phyloP scores from a whole-genome alignment of 352 stramenopile species.

The Pythium phragmitis region DNA sequence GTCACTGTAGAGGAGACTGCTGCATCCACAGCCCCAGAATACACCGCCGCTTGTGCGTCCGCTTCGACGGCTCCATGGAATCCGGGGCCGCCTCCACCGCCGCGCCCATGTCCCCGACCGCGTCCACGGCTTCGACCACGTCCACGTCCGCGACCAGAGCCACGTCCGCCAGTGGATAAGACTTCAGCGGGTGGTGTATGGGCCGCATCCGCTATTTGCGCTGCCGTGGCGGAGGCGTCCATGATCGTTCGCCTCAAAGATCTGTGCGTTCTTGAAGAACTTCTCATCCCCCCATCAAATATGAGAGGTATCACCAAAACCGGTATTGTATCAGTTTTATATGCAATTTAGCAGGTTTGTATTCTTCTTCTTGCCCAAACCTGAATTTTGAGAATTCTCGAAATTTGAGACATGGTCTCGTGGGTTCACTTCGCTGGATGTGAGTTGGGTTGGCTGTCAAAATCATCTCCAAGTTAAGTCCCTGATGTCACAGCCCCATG shows the following conservation, averaged over 20 bases:
- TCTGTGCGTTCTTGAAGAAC: not conserved
- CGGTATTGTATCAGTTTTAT: not conserved
- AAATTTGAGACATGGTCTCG: not conserved
- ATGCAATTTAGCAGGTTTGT: not conserved
- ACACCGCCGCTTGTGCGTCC: not conserved
- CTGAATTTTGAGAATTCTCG: not conserved
- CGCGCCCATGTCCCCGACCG: slow-evolving; percentile 7
- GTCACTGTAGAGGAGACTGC: not conserved
- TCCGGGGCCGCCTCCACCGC: not conserved
- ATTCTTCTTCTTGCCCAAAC: not conserved
- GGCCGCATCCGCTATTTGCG: not conserved
- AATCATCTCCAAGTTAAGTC: too few species aligned
- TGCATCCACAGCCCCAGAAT: not conserved
- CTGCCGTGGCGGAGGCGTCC: not conserved
- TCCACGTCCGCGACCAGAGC: slow-evolving; percentile 6
- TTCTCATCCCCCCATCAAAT: not conserved
- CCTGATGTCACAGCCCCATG: too few species aligned
- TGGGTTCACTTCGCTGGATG: not conserved
- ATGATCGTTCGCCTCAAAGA: not conserved
- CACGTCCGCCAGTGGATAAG: not conserved
- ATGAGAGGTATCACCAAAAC: slow-evolving; percentile 1
- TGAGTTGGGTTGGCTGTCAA: not conserved
- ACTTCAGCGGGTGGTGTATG: not conserved
- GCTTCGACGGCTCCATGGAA: not conserved
- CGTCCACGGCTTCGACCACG: slow-evolving; percentile 10